Evolutionary conservation across 148 eudicot genomes (phyloP).

Genomic region (Rhododendron molle): DNA sequence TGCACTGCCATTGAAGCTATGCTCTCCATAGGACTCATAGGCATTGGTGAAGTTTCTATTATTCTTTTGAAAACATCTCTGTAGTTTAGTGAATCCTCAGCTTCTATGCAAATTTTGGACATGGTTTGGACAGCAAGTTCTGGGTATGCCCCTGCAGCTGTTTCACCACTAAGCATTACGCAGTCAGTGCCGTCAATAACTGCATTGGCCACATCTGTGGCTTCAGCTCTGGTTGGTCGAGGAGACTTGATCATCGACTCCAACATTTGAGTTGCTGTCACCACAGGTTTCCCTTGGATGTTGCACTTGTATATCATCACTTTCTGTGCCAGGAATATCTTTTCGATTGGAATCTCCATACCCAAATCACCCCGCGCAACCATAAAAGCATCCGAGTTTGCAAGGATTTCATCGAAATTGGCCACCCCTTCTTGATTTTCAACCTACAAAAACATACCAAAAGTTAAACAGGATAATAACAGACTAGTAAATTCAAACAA

Average conservation of each 20-base stretch:
- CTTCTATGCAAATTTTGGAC: conserved; percentile 20
- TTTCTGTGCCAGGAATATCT: conserved; percentile 22
- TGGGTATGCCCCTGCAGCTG: conserved; percentile 22
- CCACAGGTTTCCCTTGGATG: conserved; percentile 19
- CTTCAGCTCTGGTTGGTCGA: conserved; percentile 21
- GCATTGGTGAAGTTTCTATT: conserved; percentile 8
- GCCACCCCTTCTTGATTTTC: conserved; percentile 26
- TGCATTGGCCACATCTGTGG: conserved; percentile 24
- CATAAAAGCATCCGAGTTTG: conserved; percentile 22
- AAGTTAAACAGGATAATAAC: background rate
- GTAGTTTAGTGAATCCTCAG: conserved; percentile 13
- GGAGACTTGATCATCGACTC: conserved; percentile 22
- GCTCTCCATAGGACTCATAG: conserved; percentile 19
- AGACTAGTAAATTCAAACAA: background rate
- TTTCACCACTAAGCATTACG: conserved; percentile 24
- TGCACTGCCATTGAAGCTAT: conserved; percentile 6
- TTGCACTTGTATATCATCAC: conserved; percentile 22
- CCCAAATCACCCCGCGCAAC: conserved; percentile 22
- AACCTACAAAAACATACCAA: background rate
- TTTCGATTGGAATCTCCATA: conserved; percentile 23
- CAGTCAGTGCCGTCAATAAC: conserved; percentile 23
- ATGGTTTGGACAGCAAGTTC: conserved; percentile 19
- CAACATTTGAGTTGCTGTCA: conserved; percentile 23
- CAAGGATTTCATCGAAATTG: conserved; percentile 20
- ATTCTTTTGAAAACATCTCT: background rate